Conservation (phyloP, 2,329 filamentous ascomycete species). For the Anthostomella pinea region DNA sequence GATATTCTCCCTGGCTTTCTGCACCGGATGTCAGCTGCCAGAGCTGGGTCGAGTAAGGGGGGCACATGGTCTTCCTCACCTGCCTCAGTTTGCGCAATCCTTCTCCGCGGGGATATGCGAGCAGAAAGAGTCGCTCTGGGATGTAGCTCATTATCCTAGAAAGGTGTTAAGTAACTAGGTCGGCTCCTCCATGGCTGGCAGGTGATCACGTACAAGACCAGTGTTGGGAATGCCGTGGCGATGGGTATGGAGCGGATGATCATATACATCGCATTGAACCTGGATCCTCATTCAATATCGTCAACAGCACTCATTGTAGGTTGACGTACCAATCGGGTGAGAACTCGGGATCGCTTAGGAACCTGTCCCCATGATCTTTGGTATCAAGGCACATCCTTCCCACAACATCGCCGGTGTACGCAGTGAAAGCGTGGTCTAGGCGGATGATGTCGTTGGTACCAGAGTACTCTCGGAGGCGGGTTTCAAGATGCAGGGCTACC, state of each 20-base stretch:
- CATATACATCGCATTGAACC: conserved; percentile 18
- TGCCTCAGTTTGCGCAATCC: conserved; percentile 11
- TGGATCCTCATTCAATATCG: conserved; percentile 4
- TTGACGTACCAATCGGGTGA: conserved; percentile 20
- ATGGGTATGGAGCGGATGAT: conserved; percentile 23
- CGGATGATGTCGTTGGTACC: conserved; percentile 12
- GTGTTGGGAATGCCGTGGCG: conserved; percentile 19
- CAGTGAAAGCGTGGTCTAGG: conserved; percentile 17
- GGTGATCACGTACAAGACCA: conserved; percentile 14
- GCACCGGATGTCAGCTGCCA: conserved; percentile 1
- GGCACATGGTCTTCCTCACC: conserved; percentile 1
- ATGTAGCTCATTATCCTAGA: conserved; percentile 15
- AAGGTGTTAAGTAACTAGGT: background rate
- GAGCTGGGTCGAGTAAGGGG: background rate
- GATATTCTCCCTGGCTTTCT: conserved; percentile 20
- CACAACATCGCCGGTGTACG: conserved; percentile 17
- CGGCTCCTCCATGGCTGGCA: background rate
- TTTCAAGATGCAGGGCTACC: conserved; percentile 14
- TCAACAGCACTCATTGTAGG: background rate
- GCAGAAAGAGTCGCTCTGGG: conserved; percentile 8
- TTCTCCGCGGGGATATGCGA: conserved; percentile 12
- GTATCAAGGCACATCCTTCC: conserved; percentile 17
- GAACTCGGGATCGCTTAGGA: conserved; percentile 20
- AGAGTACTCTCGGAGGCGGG: conserved; percentile 11
- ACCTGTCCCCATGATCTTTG: conserved; percentile 13